phyloP scores from a whole-genome alignment of 2,329 filamentous ascomycete genomes.

The Nannizzia gypsea region DNA sequence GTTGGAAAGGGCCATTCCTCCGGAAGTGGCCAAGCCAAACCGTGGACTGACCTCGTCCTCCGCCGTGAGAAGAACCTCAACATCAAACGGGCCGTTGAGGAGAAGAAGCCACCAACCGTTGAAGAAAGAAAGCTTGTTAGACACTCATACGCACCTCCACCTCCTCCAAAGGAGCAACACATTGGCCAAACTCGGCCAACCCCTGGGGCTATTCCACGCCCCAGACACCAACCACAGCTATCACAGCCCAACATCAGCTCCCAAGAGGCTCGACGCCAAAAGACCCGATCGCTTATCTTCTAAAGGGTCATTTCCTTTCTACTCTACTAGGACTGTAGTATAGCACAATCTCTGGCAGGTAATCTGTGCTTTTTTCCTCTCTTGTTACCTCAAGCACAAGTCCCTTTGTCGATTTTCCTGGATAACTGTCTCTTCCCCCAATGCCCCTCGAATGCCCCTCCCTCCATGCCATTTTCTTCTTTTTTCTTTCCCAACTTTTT shows the following conservation, averaged over 20 bases:
- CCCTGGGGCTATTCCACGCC: slow-evolving; percentile 18
- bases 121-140: slow-evolving; percentile 5
- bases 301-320: slow-evolving; percentile 15
- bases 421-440: not conserved
- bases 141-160: slow-evolving; percentile 5
- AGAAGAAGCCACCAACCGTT: slow-evolving; percentile 11
- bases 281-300: slow-evolving; percentile 33
- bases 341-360: slow-evolving; percentile 1
- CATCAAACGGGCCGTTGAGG: slow-evolving; percentile 15
- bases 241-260: slow-evolving; percentile 29
- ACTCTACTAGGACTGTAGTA: slow-evolving; percentile 4
- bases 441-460: not conserved
- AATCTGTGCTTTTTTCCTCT: not conserved
- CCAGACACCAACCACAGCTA: slow-evolving; percentile 30
- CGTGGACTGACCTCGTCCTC: slow-evolving; percentile 53
- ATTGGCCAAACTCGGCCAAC: slow-evolving; percentile 21
- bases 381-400: not conserved
- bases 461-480: not conserved
- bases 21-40: slow-evolving; percentile 36
- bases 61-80: slow-evolving; percentile 33
- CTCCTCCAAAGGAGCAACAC: slow-evolving; percentile 18
- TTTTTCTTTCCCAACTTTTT: not conserved
- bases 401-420: not conserved
- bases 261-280: slow-evolving; percentile 28
- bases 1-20: slow-evolving; percentile 45